A percentile compares a stretch with the other conserved stretches of the same genome.
phyloP scores from a whole-genome alignment of 1,284 basidiomycete genomes.

The Entoloma clypeatum region DNA sequence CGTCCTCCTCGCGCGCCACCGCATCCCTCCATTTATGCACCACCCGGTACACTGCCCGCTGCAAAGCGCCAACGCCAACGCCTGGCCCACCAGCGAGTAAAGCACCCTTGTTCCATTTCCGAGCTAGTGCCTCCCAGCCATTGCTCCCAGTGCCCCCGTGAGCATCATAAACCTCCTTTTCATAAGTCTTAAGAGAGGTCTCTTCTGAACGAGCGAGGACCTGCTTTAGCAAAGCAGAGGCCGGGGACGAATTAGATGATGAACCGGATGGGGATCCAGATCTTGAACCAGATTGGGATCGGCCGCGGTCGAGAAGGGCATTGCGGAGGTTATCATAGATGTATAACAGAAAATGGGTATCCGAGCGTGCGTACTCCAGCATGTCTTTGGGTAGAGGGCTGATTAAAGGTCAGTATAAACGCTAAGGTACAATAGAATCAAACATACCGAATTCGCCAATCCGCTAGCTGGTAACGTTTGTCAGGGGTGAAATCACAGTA shows the following conservation, averaged over 20 bases:
- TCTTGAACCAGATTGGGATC: conserved; percentile 35
- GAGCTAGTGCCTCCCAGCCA: conserved; percentile 77
- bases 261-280: conserved; percentile 28
- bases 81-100: conserved; percentile 40
- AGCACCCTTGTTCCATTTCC: conserved; percentile 70
- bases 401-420: conserved; percentile 8
- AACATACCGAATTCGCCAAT: conserved; percentile 87
- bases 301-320: conserved; percentile 69
- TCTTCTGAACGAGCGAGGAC: conserved; percentile 69
- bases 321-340: conserved; percentile 93
- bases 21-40: conserved; percentile 87
- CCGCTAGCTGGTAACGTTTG: conserved; percentile 94
- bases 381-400: conserved; percentile 87
- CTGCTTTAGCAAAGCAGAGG: conserved; percentile 42
- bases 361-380: conserved; percentile 89
- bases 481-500: conserved; percentile 93
- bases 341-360: conserved; percentile 93
- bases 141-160: conserved; percentile 59
- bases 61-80: conserved; percentile 34
- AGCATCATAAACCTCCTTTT: conserved; percentile 66
- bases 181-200: conserved; percentile 69
- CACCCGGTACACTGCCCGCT: conserved; percentile 62
- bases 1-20: conserved; percentile 82
- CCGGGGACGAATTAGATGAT: conserved; percentile 18
- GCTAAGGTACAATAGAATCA: neutral